Conservation (phyloP, 2,329 filamentous ascomycete genomes). For the Cryphonectria carpinicola region DNA sequence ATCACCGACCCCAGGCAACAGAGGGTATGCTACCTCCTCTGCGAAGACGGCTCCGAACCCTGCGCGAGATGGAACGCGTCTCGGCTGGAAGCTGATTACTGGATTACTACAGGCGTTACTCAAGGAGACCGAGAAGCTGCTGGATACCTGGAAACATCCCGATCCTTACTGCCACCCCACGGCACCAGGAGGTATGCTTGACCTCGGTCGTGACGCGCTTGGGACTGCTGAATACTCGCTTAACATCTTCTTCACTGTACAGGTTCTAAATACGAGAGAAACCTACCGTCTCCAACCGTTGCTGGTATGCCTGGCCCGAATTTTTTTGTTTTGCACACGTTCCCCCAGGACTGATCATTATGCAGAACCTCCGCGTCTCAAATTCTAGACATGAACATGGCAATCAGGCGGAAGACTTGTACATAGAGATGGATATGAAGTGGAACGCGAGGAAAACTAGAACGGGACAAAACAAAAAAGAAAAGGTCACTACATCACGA, state of each 20-base stretch:
- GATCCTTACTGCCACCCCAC: slow-evolving; percentile 90
- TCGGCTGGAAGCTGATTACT: slow-evolving; percentile 21
- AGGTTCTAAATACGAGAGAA: slow-evolving; percentile 97
- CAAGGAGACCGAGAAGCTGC: slow-evolving; percentile 82
- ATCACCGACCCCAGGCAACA: slow-evolving; percentile 84
- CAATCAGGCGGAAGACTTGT: slow-evolving; percentile 36
- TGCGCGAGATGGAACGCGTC: slow-evolving; percentile 23
- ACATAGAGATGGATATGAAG: slow-evolving; percentile 36
- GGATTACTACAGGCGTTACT: slow-evolving; percentile 68
- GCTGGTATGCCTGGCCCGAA: slow-evolving; percentile 67
- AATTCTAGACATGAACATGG: slow-evolving; percentile 42
- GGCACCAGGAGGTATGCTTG: slow-evolving; percentile 82
- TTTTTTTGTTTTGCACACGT: background rate
- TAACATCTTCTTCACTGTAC: slow-evolving; percentile 20
- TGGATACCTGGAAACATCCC: slow-evolving; percentile 96
- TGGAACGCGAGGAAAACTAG: background rate
- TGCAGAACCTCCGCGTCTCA: slow-evolving; percentile 55
- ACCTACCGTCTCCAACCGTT: slow-evolving; percentile 78
- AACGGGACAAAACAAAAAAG: background rate
- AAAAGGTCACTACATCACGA: background rate
- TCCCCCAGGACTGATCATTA: slow-evolving; percentile 25
- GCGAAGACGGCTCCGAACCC: background rate
- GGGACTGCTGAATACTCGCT: slow-evolving; percentile 9
- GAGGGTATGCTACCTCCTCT: slow-evolving; percentile 61
- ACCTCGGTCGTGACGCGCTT: background rate